Evolutionary conservation across 371 early-diverging fungal species (phyloP).

Genomic region (Catenaria anguillulae): DNA sequence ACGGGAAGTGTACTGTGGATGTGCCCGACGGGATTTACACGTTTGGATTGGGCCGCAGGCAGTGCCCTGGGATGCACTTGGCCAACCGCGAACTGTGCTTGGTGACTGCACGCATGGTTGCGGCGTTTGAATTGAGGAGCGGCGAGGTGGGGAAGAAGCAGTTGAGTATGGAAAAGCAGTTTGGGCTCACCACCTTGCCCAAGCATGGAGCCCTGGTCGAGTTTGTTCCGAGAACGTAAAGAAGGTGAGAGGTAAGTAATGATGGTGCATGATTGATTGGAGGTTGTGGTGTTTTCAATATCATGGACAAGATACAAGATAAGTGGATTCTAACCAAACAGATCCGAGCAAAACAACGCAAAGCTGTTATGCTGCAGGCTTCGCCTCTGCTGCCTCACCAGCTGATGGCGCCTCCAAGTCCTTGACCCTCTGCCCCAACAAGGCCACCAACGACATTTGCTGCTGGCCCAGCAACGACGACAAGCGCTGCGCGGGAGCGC

Average conservation of each 20-base stretch:
- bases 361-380: background rate
- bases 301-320: background rate
- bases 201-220: background rate
- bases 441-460: conserved; percentile 19
- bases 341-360: background rate
- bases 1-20: conserved; percentile 14
- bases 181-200: background rate
- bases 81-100: conserved; percentile 28
- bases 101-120: conserved; percentile 21
- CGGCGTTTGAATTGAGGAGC: conserved; percentile 7
- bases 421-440: conserved; percentile 13
- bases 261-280: no score
- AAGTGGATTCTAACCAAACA: background rate
- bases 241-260: no score
- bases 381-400: background rate
- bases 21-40: conserved; percentile 24
- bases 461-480: conserved; percentile 12
- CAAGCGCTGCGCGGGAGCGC: conserved; percentile 15
- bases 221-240: background rate
- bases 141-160: background rate
- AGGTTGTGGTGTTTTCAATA: background rate
- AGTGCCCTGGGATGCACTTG: conserved; percentile 32
- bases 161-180: background rate
- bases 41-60: conserved; percentile 22
- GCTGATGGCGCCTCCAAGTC: background rate